phyloP scores from a whole-genome alignment of 257 asterid genomes.

The Petunia axillaris region DNA sequence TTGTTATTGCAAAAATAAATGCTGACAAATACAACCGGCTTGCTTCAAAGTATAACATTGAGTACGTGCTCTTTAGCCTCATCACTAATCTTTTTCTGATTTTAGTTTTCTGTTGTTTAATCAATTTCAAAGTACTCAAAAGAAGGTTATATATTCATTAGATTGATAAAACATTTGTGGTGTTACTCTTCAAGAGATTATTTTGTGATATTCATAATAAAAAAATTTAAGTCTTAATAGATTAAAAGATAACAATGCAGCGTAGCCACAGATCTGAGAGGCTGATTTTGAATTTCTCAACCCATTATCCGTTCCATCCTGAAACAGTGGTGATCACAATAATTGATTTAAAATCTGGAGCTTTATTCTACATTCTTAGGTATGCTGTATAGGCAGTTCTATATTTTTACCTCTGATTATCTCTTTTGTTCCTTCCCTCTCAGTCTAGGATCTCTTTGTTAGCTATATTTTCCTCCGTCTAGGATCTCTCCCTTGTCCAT shows the following conservation, averaged over 20 bases:
- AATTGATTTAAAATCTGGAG: not conserved
- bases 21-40: constrained; percentile 81
- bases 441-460: not conserved
- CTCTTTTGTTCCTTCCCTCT: not conserved
- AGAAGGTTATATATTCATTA: not conserved
- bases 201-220: constrained; percentile 3
- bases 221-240: not conserved
- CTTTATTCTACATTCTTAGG: not conserved
- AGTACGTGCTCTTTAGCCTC: constrained; percentile 50
- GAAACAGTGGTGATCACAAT: constrained; percentile 22
- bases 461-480: not conserved
- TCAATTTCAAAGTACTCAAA: constrained; percentile 12
- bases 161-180: not conserved
- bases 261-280: not conserved
- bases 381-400: not conserved
- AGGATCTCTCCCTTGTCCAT: not conserved
- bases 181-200: not conserved
- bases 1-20: constrained; percentile 76
- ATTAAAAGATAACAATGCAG: not conserved
- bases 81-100: not conserved
- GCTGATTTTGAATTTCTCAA: not conserved
- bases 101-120: constrained; percentile 10
- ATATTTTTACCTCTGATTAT: not conserved
- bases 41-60: constrained; percentile 69
- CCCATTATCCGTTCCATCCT: not conserved